These are phyloP conservation scores for Theobroma cacao DNA, from an alignment of 345 rosid genomes.

Conservation along the genomic window DNA sequence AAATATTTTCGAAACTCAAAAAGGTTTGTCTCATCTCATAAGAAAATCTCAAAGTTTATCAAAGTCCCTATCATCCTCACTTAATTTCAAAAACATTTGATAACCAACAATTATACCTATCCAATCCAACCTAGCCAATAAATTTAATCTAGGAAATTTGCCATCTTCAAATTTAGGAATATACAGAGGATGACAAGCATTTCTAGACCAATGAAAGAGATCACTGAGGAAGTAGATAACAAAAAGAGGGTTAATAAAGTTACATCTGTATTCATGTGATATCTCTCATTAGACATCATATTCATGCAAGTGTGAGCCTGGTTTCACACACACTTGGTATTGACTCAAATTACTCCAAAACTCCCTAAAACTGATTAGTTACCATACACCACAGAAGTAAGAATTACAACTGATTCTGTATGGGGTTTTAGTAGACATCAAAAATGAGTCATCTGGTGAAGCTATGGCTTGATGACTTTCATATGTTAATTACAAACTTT, in stretches of 20 bases:
- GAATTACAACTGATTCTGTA: neutral
- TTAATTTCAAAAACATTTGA: neutral
- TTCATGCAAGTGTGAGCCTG: neutral
- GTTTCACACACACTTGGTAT: neutral
- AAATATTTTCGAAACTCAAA: neutral
- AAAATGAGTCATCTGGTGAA: neutral
- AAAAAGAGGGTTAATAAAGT: neutral
- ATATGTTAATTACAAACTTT: constrained; percentile 1
- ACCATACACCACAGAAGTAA: neutral
- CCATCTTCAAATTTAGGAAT: too few species aligned
- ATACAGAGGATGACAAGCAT: neutral
- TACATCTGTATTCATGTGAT: neutral
- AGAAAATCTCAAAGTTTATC: neutral
- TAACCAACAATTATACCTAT: neutral
- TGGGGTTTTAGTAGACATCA: neutral
- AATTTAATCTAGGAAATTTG: neutral
- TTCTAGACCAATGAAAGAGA: neutral
- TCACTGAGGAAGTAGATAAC: neutral
- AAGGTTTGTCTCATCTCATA: neutral
- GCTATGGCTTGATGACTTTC: neutral
- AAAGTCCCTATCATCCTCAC: neutral
- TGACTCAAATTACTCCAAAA: neutral
- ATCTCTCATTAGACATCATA: neutral
- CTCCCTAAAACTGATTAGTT: neutral
- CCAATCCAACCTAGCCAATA: neutral